Conservation (phyloP, 176 grass and related monocot genomes). For the Zoysia japonica region DNA sequence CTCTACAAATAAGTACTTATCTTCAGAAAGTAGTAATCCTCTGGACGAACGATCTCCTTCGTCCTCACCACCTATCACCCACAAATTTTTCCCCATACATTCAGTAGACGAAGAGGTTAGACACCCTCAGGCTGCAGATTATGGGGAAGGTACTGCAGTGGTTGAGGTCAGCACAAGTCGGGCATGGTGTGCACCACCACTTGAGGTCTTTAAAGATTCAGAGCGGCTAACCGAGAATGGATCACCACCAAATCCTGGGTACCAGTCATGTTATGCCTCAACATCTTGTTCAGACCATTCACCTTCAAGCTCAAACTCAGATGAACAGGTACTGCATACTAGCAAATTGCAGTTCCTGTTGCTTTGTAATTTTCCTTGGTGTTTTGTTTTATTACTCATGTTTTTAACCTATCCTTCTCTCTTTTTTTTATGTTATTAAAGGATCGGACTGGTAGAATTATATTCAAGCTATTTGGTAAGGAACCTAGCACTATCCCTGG, state of each 20-base stretch:
- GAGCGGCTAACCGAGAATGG: constrained; percentile 58
- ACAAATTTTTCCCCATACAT: constrained; percentile 87
- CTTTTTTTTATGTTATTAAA: constrained; percentile 29
- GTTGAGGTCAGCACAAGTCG: constrained; percentile 76
- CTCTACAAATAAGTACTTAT: constrained; percentile 81
- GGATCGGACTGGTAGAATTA: constrained; percentile 94
- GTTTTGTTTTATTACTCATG: background rate
- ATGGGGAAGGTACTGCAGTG: constrained; percentile 61
- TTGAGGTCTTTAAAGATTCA: constrained; percentile 68
- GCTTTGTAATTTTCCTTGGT: background rate
- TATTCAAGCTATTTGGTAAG: constrained; percentile 97
- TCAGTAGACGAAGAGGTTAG: constrained; percentile 52
- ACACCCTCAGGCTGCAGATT: constrained; percentile 44
- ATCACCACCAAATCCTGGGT: constrained; percentile 47
- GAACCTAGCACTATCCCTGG: constrained; percentile 84
- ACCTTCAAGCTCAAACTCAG: constrained; percentile 92
- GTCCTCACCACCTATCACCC: constrained; percentile 80
- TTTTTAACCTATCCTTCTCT: background rate
- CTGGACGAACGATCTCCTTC: constrained; percentile 89
- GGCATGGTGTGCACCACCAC: constrained; percentile 55
- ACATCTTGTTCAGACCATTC: constrained; percentile 95
- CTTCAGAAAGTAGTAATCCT: constrained; percentile 97
- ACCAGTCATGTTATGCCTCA: constrained; percentile 65
- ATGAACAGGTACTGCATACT: constrained; percentile 69
- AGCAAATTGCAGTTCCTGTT: constrained; percentile 17